Conservation (phyloP, 148 eudicot species). For the Tetragonia tetragonoides region DNA sequence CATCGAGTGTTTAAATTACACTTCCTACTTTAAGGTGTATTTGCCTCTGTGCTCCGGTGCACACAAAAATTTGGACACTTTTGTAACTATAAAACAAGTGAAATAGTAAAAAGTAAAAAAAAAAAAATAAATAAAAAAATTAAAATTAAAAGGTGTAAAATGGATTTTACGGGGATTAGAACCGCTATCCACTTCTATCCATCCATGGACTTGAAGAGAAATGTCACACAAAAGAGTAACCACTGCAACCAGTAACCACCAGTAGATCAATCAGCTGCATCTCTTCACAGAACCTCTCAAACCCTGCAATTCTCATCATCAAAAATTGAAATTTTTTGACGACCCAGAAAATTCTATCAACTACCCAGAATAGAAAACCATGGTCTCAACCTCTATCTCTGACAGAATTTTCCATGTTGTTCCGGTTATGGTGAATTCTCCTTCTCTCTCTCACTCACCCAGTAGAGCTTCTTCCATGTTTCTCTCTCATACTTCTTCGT, state of each 20-base stretch:
- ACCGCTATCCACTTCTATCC: neutral
- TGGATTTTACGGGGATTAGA: neutral
- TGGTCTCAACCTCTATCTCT: slow-evolving; percentile 21
- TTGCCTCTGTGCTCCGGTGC: too few relatives aligned
- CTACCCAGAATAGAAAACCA: slow-evolving; percentile 16
- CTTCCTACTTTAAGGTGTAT: too few relatives aligned
- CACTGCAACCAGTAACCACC: neutral
- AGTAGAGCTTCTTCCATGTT: slow-evolving; percentile 17
- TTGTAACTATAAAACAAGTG: too few relatives aligned
- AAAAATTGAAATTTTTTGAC: neutral
- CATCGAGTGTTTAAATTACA: too few relatives aligned
- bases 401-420: slow-evolving; percentile 15
- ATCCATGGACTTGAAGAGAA: neutral
- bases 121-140: too few relatives aligned
- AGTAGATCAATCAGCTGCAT: neutral
- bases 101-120: too few relatives aligned
- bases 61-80: too few relatives aligned
- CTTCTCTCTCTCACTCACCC: neutral
- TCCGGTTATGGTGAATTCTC: slow-evolving; percentile 23
- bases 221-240: neutral
- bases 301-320: neutral
- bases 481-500: slow-evolving; percentile 1
- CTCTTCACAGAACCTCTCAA: neutral
- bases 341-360: slow-evolving; percentile 3
- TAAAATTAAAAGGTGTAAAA: too few relatives aligned